Percentiles rank a stretch among this genome's conserved stretches.
Evolutionary conservation across 2,329 filamentous ascomycete species (phyloP).

Genomic region (Fonsecaea multimorphosa): DNA sequence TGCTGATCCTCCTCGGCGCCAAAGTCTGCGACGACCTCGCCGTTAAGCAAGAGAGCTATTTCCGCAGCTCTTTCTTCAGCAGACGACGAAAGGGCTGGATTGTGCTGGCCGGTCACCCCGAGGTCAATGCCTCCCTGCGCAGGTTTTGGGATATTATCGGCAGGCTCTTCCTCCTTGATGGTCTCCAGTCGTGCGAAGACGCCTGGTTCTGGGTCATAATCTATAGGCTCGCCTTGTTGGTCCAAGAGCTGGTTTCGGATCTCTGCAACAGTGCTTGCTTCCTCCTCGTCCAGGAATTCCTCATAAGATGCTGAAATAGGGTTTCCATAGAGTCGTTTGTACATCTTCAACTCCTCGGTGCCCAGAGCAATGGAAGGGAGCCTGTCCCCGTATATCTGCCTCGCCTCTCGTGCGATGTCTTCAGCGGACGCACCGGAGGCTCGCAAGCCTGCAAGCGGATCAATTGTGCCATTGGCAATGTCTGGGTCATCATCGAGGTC

Average conservation of each 20-base stretch:
- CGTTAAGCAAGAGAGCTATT: slow-evolving; percentile 49
- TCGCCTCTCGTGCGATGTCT: slow-evolving; percentile 70
- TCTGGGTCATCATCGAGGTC: neutral
- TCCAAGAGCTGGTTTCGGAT: slow-evolving; percentile 46
- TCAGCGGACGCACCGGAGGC: slow-evolving; percentile 57
- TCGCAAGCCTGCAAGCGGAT: slow-evolving; percentile 27
- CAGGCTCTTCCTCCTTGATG: neutral
- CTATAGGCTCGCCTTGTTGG: slow-evolving; percentile 46
- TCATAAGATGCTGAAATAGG: slow-evolving; percentile 55
- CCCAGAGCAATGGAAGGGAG: slow-evolving; percentile 74
- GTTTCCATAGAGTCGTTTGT: slow-evolving; percentile 80
- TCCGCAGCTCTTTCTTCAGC: slow-evolving; percentile 44
- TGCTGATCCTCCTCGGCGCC: slow-evolving; percentile 39
- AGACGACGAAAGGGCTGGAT: slow-evolving; percentile 31
- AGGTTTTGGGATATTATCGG: neutral
- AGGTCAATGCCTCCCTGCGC: slow-evolving; percentile 31
- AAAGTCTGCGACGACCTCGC: slow-evolving; percentile 53
- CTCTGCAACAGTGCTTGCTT: slow-evolving; percentile 43
- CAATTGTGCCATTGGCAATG: slow-evolving; percentile 16
- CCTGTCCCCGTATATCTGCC: slow-evolving; percentile 76
- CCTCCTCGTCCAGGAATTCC: slow-evolving; percentile 40
- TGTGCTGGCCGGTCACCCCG: slow-evolving; percentile 16
- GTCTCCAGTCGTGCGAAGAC: neutral
- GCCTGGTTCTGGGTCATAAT: slow-evolving; percentile 41
- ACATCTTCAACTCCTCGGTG: slow-evolving; percentile 73